Conservation (phyloP, 148 eudicot genomes). For the Nepenthes gracilis region DNA sequence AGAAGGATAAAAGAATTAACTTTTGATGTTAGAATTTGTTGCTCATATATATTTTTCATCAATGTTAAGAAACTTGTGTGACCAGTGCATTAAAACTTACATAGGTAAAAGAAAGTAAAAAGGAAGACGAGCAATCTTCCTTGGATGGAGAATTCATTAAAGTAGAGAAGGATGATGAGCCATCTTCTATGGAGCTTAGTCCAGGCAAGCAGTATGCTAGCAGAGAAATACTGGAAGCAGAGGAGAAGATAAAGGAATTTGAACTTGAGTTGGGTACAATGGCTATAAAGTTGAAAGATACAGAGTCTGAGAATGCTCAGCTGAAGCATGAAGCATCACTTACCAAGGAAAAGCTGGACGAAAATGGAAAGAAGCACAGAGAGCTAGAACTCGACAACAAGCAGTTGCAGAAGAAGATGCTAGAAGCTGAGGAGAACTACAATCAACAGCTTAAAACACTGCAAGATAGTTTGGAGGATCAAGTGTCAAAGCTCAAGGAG, state of each 20-base stretch:
- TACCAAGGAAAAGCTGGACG: conserved; percentile 40
- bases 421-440: conserved; percentile 46
- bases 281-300: conserved; percentile 32
- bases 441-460: conserved; percentile 37
- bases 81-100: conserved; percentile 7
- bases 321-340: conserved; percentile 38
- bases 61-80: background rate
- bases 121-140: conserved; percentile 53
- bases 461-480: conserved; percentile 63
- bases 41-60: background rate
- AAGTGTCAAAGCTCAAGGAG: conserved; percentile 58
- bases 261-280: conserved; percentile 57
- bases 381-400: conserved; percentile 52
- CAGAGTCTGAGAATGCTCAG: conserved; percentile 52
- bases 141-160: conserved; percentile 88
- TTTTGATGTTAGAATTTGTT: background rate
- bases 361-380: conserved; percentile 35
- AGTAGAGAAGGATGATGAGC: conserved; percentile 62
- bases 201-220: conserved; percentile 20
- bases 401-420: conserved; percentile 45
- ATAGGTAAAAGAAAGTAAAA: conserved; percentile 28
- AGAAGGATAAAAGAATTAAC: background rate
- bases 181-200: conserved; percentile 22
- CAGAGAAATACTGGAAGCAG: conserved; percentile 64
- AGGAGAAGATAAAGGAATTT: conserved; percentile 65